Base-by-base conservation (phyloP, 805 yeast genomes). In the Yamadazyma phyllophila region DNA sequence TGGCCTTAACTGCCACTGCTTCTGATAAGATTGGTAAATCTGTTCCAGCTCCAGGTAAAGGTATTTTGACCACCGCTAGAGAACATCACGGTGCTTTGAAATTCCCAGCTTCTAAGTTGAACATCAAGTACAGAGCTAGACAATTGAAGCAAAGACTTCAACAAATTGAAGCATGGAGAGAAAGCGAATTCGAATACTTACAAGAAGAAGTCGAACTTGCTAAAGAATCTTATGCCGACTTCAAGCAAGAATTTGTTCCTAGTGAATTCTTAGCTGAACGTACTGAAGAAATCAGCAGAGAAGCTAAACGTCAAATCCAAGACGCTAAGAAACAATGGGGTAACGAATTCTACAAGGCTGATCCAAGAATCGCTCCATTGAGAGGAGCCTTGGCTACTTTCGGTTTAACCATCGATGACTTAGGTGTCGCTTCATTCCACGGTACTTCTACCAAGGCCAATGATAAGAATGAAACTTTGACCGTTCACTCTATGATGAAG, bases 41-140 rank as follows among this genome's bases (percentile, higher is more conserved):
- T 41, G 92, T 94, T 56, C 99, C 99, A 55, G 99, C 99, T 64
- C 99, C 99, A 73, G 99, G 99, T 69, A 89, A 92, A 76, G 99
- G 99, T 85, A 87, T 94, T 56, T 80, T 94, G 77, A 94, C 99
- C 50, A 89, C 96, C 63, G 99, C 99, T 48, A 85, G 96, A 63
- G 99, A 95, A 75, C 82, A 83, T 63, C 92, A 85, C 58, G 88
- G 90, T 57, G 79, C 77, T 59, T 76, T 84, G 75, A 84, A 85
- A 70, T 85, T 80, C 77, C 81, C 85, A 57, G 74, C 94, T 47
- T 85, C 92, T 50, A 74, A 88, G 71, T 74, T 94, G 73, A 88
- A 90, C 68, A 83, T 94, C 67, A 83, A 85, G 66, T 94, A 94
- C 83, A 88, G 99, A 75, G 77, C 85, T 59, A 82, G 97, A 67